Evolutionary conservation across 208 protist genomes (phyloP).

Genomic region (Trichomonas gallinae): DNA sequence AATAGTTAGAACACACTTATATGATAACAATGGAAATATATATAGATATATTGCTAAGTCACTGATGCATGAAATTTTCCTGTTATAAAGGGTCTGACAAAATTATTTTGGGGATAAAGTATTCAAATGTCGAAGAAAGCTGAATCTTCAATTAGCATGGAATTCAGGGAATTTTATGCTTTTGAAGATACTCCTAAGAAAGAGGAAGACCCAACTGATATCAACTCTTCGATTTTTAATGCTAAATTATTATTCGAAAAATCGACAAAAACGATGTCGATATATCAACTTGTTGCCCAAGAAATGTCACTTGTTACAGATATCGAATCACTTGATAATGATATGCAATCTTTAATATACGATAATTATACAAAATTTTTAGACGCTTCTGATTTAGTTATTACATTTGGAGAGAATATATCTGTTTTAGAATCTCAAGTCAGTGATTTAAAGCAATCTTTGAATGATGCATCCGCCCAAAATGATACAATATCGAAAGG

Average conservation of each 20-base stretch:
- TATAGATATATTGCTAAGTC: too few species aligned
- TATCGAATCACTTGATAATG: neutral
- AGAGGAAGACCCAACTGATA: neutral
- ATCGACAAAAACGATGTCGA: neutral
- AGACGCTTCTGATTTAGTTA: neutral
- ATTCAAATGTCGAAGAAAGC: neutral
- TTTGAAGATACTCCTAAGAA: neutral
- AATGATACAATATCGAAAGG: neutral
- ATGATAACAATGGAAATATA: too few species aligned
- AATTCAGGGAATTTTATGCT: neutral
- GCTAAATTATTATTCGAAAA: neutral
- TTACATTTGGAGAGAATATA: neutral
- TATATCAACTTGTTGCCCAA: neutral
- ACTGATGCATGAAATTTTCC: too few species aligned
- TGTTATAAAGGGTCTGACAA: too few species aligned
- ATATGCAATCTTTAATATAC: neutral
- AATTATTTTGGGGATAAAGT: too few species aligned
- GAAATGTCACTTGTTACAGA: neutral
- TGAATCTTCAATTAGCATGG: neutral
- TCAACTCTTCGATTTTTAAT: neutral
- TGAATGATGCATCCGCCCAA: neutral
- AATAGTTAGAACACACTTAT: too few species aligned
- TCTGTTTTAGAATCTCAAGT: neutral
- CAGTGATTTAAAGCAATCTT: neutral
- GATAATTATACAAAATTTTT: constrained; percentile 11